phyloP scores from a whole-genome alignment of 2,329 filamentous ascomycete species.

The Neocucurbitaria cava region DNA sequence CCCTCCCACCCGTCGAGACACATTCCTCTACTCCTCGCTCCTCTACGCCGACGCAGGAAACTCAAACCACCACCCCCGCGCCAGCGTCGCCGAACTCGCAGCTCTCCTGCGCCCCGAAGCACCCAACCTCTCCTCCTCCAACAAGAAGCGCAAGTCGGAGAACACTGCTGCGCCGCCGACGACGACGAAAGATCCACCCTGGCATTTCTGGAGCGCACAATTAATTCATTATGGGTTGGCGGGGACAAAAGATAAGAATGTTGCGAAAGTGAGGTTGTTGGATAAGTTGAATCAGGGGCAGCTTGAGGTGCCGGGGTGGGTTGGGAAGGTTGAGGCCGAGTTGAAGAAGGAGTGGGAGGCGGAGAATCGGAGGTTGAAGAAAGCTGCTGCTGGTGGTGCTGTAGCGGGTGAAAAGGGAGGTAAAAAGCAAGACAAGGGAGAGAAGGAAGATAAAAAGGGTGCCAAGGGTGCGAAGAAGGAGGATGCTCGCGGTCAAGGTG shows the following conservation, averaged over 20 bases:
- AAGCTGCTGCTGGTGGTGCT: no score
- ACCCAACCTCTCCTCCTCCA: constrained; percentile 14
- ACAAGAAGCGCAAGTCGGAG: constrained; percentile 13
- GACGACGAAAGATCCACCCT: constrained; percentile 57
- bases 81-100: constrained; percentile 37
- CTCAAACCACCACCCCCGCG: constrained; percentile 39
- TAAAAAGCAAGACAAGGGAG: no score
- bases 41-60: constrained; percentile 42
- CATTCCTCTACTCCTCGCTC: constrained; percentile 39
- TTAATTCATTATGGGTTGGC: constrained; percentile 67
- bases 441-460: no score
- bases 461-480: neutral
- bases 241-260: constrained; percentile 64
- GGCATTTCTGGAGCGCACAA: constrained; percentile 69
- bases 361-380: constrained; percentile 24
- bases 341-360: constrained; percentile 66
- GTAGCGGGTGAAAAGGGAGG: neutral
- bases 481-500: neutral
- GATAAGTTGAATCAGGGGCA: constrained; percentile 60
- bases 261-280: constrained; percentile 65
- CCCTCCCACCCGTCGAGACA: constrained; percentile 28
- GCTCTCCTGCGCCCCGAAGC: constrained; percentile 37
- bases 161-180: neutral
- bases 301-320: constrained; percentile 58
- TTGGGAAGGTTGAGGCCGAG: constrained; percentile 60